phyloP scores from a whole-genome alignment of 2,329 filamentous ascomycete species.

The Arthroderma sp. region DNA sequence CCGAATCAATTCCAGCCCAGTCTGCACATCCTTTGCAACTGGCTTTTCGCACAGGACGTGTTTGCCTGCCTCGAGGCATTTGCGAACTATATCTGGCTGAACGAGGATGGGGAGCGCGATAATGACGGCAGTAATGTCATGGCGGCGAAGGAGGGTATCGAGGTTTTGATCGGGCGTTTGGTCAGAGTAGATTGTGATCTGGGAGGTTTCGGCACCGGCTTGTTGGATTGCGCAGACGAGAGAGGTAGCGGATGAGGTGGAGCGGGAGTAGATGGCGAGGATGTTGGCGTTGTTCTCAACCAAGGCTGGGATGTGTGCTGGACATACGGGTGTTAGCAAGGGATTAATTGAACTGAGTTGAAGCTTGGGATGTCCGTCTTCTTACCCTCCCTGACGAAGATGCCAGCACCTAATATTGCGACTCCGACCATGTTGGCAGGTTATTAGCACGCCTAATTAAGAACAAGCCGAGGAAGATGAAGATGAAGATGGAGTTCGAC shows the following conservation, averaged over 20 bases:
- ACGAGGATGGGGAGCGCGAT: slow-evolving; percentile 41
- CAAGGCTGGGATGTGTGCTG: slow-evolving; percentile 35
- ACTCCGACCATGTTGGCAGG: slow-evolving; percentile 30
- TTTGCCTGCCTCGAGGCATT: slow-evolving; percentile 38
- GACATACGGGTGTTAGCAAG: neutral
- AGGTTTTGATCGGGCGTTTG: slow-evolving; percentile 32
- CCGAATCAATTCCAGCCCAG: slow-evolving; percentile 37
- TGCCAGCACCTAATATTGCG: slow-evolving; percentile 41
- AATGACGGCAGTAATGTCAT: slow-evolving; percentile 39
- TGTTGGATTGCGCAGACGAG: slow-evolving; percentile 18
- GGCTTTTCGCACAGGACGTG: slow-evolving; percentile 47
- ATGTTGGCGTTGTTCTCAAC: slow-evolving; percentile 34
- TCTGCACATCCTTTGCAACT: slow-evolving; percentile 41
- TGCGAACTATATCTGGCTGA: slow-evolving; percentile 39
- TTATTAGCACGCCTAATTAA: neutral
- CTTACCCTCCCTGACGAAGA: slow-evolving; percentile 12
- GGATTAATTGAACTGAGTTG: neutral
- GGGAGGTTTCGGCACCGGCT: slow-evolving; percentile 16
- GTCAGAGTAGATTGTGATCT: slow-evolving; percentile 44
- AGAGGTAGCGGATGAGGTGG: slow-evolving; percentile 38
- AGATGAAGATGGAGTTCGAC: no score
- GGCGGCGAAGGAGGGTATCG: slow-evolving; percentile 33
- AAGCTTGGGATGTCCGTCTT: neutral
- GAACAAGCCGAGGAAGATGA: neutral
- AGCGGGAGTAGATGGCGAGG: slow-evolving; percentile 48